A percentile compares a stretch with the other conserved stretches of the same genome.
These are phyloP conservation scores for Aspergillus pseudoterreus DNA, from an alignment of 2,329 filamentous ascomycete species.

Conservation along the genomic window DNA sequence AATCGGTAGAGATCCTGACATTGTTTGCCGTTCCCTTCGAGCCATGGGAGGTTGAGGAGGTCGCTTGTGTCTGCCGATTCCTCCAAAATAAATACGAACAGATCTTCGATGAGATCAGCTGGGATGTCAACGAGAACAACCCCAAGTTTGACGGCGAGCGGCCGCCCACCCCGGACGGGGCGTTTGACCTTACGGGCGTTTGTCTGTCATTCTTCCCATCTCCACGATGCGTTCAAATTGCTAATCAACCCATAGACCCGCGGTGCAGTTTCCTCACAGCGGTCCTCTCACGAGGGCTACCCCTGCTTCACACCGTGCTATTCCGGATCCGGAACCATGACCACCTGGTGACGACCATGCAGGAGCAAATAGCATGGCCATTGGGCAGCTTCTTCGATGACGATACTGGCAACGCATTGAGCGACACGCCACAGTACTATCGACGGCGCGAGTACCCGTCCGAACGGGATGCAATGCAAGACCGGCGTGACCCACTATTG, in stretches of 20 bases:
- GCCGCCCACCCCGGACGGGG: constrained; percentile 4
- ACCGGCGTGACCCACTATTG: constrained; percentile 2
- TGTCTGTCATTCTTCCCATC: neutral
- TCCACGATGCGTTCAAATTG: no score
- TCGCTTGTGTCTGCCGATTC: constrained; percentile 4
- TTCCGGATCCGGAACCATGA: constrained; percentile 9
- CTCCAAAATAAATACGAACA: neutral
- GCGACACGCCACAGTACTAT: neutral
- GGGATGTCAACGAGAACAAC: constrained; percentile 9
- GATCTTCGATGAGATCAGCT: constrained; percentile 5
- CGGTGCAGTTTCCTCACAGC: constrained; percentile 3
- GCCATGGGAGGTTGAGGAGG: constrained; percentile 13
- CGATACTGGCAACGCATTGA: neutral
- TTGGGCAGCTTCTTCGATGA: neutral
- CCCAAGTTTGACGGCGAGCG: constrained; percentile 8
- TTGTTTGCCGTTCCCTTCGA: constrained; percentile 4
- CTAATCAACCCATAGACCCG: neutral
- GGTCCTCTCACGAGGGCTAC: constrained; percentile 8
- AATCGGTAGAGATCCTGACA: neutral
- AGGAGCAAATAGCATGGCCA: constrained; percentile 1
- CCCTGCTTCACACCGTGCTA: constrained; percentile 2
- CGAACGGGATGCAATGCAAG: neutral
- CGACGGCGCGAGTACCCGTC: neutral
- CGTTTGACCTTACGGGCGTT: constrained; percentile 1
- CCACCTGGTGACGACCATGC: constrained; percentile 12